These are phyloP conservation scores for Trametes pubescens DNA, from an alignment of 1,284 basidiomycete genomes.

Conservation along the genomic window DNA sequence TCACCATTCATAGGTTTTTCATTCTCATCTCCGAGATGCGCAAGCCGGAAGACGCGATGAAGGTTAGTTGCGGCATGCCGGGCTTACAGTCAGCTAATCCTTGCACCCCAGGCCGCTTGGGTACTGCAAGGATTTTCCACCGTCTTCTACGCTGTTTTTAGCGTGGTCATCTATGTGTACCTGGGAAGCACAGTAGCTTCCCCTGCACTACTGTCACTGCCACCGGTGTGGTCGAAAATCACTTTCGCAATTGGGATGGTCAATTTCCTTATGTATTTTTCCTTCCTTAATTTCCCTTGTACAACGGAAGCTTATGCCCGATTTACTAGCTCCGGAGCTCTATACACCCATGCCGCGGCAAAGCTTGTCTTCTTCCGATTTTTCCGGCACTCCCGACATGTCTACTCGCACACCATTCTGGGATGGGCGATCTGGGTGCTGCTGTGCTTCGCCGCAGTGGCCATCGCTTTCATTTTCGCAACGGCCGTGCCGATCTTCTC, in stretches of 20 bases:
- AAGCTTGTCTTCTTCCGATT: slow-evolving; percentile 69
- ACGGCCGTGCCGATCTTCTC: slow-evolving; percentile 64
- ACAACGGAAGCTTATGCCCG: neutral
- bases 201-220: slow-evolving; percentile 60
- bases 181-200: slow-evolving; percentile 65
- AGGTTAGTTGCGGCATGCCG: slow-evolving; percentile 43
- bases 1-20: slow-evolving; percentile 52
- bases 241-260: slow-evolving; percentile 56
- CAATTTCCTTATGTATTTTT: slow-evolving; percentile 59
- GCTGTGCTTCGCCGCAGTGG: slow-evolving; percentile 53
- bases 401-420: slow-evolving; percentile 61
- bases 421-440: slow-evolving; percentile 67
- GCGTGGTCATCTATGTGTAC: slow-evolving; percentile 64
- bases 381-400: slow-evolving; percentile 64
- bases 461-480: slow-evolving; percentile 62
- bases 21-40: slow-evolving; percentile 65
- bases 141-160: slow-evolving; percentile 56
- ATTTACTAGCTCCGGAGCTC: slow-evolving; percentile 49
- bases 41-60: slow-evolving; percentile 60
- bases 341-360: slow-evolving; percentile 62
- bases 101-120: slow-evolving; percentile 53
- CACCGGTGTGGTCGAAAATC: slow-evolving; percentile 58
- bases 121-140: slow-evolving; percentile 61
- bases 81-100: neutral
- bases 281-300: neutral